phyloP scores from a whole-genome alignment of 2,329 filamentous ascomycete species.

The Verticillium longisporum region DNA sequence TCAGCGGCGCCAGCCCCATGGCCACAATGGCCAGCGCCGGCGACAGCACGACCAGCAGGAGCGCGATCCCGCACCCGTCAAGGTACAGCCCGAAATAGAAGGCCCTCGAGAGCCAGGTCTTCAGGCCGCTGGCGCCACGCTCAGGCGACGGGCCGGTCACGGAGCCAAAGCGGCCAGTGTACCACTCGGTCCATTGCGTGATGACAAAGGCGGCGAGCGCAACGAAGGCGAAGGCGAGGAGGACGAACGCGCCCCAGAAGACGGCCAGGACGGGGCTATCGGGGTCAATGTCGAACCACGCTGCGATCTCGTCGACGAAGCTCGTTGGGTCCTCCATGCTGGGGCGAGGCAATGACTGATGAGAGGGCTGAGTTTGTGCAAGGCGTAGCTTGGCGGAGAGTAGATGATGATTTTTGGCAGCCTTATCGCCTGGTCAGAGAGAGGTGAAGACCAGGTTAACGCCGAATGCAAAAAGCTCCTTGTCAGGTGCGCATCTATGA shows the following conservation, averaged over 20 bases:
- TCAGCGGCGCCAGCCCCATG: not conserved
- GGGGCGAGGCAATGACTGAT: not conserved
- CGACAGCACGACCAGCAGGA: not conserved
- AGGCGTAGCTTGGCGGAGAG: too few relatives aligned
- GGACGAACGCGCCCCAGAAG: not conserved
- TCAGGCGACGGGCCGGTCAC: not conserved
- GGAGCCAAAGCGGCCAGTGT: not conserved
- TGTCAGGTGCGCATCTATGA: too few relatives aligned
- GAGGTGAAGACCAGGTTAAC: too few relatives aligned
- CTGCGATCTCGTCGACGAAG: not conserved
- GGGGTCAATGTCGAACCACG: not conserved
- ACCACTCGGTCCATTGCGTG: not conserved
- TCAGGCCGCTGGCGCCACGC: not conserved
- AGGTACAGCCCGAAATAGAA: not conserved
- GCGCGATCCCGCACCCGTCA: not conserved
- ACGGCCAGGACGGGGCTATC: not conserved
- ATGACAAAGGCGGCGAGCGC: not conserved
- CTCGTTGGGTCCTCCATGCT: not conserved
- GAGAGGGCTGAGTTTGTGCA: not conserved
- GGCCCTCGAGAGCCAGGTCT: not conserved
- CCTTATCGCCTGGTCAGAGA: too few relatives aligned
- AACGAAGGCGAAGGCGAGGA: not conserved
- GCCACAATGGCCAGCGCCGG: not conserved
- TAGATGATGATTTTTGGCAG: too few relatives aligned
- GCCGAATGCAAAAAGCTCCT: too few relatives aligned